Evolutionary conservation across 164 flowering plant species (phyloP).

Genomic region (Umbellularia californica): DNA sequence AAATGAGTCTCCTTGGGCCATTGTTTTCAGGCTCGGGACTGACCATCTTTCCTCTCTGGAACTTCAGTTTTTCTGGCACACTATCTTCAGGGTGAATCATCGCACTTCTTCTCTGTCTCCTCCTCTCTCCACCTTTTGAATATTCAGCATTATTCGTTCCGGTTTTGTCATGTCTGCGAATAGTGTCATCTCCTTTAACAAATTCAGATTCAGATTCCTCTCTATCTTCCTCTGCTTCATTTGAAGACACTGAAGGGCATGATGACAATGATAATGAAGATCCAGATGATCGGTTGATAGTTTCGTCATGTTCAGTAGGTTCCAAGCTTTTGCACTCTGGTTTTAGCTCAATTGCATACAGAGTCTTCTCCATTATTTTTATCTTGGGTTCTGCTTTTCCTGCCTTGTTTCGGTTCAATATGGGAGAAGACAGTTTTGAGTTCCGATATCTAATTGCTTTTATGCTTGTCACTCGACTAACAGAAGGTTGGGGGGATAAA

Average conservation of each 20-base stretch:
- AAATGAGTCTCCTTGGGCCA: slow-evolving; percentile 10
- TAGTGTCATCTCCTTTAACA: slow-evolving; percentile 11
- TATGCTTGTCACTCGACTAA: slow-evolving; percentile 25
- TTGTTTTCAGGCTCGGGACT: background rate
- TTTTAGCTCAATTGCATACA: slow-evolving; percentile 30
- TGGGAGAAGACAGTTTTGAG: slow-evolving; percentile 22
- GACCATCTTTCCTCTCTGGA: slow-evolving; percentile 10
- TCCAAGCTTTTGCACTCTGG: slow-evolving; percentile 19
- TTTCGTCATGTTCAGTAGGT: slow-evolving; percentile 1
- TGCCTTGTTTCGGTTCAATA: slow-evolving; percentile 20
- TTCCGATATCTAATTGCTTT: slow-evolving; percentile 20
- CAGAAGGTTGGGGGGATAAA: slow-evolving; percentile 23
- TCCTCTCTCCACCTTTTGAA: slow-evolving; percentile 16
- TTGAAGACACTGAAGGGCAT: slow-evolving; percentile 9
- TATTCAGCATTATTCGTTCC: slow-evolving; percentile 10
- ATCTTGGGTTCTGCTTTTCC: slow-evolving; percentile 12
- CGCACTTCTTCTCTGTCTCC: slow-evolving; percentile 17
- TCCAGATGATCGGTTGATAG: slow-evolving; percentile 9
- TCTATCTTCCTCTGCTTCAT: slow-evolving; percentile 2
- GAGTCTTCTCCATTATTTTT: slow-evolving; percentile 34
- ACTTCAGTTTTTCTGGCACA: slow-evolving; percentile 6
- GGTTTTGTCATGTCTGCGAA: slow-evolving; percentile 15
- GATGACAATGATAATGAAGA: slow-evolving; percentile 13
- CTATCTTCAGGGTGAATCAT: slow-evolving; percentile 8
- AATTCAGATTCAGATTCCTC: slow-evolving; percentile 13